Evolutionary conservation across 2,329 filamentous ascomycete species (phyloP).

Genomic region (Trichophyton verrucosum): DNA sequence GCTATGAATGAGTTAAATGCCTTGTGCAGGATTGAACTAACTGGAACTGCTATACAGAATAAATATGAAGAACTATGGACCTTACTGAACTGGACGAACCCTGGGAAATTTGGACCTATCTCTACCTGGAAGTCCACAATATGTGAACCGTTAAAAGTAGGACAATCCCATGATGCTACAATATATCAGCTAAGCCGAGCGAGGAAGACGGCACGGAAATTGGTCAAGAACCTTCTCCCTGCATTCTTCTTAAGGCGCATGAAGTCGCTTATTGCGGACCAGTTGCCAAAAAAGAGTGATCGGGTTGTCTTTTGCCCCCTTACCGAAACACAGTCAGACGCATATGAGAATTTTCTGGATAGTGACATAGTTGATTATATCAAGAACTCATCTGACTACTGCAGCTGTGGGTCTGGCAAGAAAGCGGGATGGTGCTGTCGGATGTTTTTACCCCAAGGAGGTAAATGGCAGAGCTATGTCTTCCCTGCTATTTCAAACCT

Average conservation of each 20-base stretch:
- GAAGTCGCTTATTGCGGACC: slow-evolving; percentile 82
- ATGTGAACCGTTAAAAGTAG: slow-evolving; percentile 65
- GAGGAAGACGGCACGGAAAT: slow-evolving; percentile 66
- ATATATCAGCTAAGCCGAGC: slow-evolving; percentile 67
- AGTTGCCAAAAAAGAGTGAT: slow-evolving; percentile 89
- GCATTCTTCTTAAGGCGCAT: slow-evolving; percentile 83
- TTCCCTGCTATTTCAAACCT: slow-evolving; percentile 75
- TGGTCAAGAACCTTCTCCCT: slow-evolving; percentile 78
- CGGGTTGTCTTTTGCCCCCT: slow-evolving; percentile 90
- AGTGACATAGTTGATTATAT: slow-evolving; percentile 59
- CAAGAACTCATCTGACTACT: slow-evolving; percentile 53
- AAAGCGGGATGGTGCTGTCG: slow-evolving; percentile 75
- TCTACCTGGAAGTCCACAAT: slow-evolving; percentile 69
- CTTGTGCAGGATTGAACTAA: slow-evolving; percentile 82
- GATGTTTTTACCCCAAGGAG: slow-evolving; percentile 46
- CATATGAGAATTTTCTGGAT: slow-evolving; percentile 71
- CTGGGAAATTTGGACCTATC: slow-evolving; percentile 55
- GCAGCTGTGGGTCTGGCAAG: slow-evolving; percentile 55
- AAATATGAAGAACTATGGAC: slow-evolving; percentile 97
- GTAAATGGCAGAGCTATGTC: slow-evolving; percentile 61
- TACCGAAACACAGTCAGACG: slow-evolving; percentile 64
- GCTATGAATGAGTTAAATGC: slow-evolving; percentile 86
- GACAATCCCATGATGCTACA: slow-evolving; percentile 87
- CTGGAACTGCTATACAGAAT: slow-evolving; percentile 94
- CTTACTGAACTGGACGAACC: slow-evolving; percentile 89